phyloP scores from a whole-genome alignment of 805 yeast species.

The Saturnispora quitensis region DNA sequence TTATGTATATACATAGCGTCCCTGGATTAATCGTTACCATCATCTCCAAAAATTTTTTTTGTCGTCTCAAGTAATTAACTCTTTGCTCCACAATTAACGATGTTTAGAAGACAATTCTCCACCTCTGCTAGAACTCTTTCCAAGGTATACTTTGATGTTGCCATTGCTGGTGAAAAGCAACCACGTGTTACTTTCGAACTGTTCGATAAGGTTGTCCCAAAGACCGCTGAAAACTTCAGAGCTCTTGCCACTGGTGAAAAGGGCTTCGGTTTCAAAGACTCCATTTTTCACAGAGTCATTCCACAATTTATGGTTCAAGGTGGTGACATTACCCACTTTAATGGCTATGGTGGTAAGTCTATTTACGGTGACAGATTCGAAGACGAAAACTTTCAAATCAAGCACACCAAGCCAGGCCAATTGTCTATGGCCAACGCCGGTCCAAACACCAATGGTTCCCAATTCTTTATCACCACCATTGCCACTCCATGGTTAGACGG shows the following conservation, averaged over 20 bases:
- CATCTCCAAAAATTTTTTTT: background rate
- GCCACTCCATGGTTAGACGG: slow-evolving; percentile 87
- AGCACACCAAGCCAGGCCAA: slow-evolving; percentile 71
- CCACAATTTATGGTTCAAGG: slow-evolving; percentile 97
- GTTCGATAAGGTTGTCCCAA: slow-evolving; percentile 87
- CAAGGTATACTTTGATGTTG: slow-evolving; percentile 49
- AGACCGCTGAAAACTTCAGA: slow-evolving; percentile 94
- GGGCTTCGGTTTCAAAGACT: slow-evolving; percentile 81
- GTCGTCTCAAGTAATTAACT: background rate
- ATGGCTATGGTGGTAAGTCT: slow-evolving; percentile 89
- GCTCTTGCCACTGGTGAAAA: slow-evolving; percentile 84
- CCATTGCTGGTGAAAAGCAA: slow-evolving; percentile 43
- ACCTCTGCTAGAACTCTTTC: slow-evolving; percentile 35
- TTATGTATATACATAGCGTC: background rate
- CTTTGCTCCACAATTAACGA: slow-evolving; percentile 12
- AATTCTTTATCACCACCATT: slow-evolving; percentile 91
- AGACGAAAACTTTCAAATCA: slow-evolving; percentile 67
- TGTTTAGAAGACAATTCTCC: slow-evolving; percentile 40
- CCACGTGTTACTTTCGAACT: slow-evolving; percentile 70
- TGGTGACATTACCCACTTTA: slow-evolving; percentile 74
- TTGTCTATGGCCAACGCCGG: slow-evolving; percentile 98
- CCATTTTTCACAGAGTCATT: slow-evolving; percentile 91
- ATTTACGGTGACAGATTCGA: slow-evolving; percentile 71
- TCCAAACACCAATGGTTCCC: slow-evolving; percentile 97
- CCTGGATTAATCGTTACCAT: background rate